Base-by-base conservation (phyloP, 305 asterid species). In the Fraxinus angustifolia region DNA sequence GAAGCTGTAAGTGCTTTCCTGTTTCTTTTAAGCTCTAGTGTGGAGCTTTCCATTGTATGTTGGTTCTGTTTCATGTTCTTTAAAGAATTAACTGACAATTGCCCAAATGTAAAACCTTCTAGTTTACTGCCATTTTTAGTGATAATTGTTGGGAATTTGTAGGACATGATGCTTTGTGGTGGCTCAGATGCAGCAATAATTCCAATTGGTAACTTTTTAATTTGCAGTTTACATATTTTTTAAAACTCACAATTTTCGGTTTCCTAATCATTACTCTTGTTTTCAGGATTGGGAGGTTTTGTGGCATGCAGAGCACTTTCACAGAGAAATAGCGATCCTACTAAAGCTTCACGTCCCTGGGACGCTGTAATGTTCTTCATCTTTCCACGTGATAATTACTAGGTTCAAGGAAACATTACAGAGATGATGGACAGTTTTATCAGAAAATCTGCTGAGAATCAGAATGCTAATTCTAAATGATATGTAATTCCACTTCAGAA, bases 91-190 rank as follows among this genome's bases (percentile, higher is more conserved):
- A 30, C 74, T 4, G 38, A 34, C 74, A 68, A 68, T 68, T 30
- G 10, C 38, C 3, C 21, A 68, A 68, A 68, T 30, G 36, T 26
- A 68, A 68, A 11, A 68, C 74, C 36, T 73, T 75, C 78, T 58
- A 42, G 33, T 76, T 78, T 80, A 75, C 73, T 78, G 67, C 38
- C 21, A 28, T 78, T 79, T 84, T 83, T 78, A 71, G 77, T 83
- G 78, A 72, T 71, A 78, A 68, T 81, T 78, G 53, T 85, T 88
- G 87, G 58, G 80, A 81, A 84, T 79, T 84, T 90, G 84, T 91
- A 94, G 98, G 98, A 94, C 85, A 35, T 94, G 98, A 94, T 94
- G 98, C 98, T 94, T 79, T 92, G 94, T 86, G 98, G 98, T 80
- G 98, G 98, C 58, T 94, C 98, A 36, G 98, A 94, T 89, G 96